A percentile compares a stretch with the other conserved stretches of the same genome.
Conservation (phyloP, 2,329 filamentous ascomycete genomes). For the Ophiognomonia clavigignenti-juglandacearum region DNA sequence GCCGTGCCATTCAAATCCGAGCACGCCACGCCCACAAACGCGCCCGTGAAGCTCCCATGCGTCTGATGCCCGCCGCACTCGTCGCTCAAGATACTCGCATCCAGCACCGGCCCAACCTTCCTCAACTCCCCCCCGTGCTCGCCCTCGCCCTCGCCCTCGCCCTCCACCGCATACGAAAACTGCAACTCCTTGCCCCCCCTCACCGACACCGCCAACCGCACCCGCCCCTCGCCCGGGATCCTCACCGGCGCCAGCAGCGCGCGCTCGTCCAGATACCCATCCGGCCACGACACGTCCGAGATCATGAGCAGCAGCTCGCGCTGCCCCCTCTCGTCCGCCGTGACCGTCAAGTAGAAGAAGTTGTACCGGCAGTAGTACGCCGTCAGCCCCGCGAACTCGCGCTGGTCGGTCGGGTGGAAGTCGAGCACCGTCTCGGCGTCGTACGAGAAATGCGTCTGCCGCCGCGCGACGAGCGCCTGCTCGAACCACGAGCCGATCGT, state of each 20-base stretch:
- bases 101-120: conserved; percentile 49
- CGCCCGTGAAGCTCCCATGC: conserved; percentile 60
- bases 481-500: conserved; percentile 55
- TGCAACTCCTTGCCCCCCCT: conserved; percentile 47
- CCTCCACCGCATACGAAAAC: conserved; percentile 51
- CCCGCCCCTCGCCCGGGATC: conserved; percentile 51
- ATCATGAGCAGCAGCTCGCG: conserved; percentile 53
- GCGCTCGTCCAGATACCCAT: conserved; percentile 36
- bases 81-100: conserved; percentile 56
- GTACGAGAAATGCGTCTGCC: conserved; percentile 55
- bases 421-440: conserved; percentile 53
- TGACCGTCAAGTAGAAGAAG: conserved; percentile 60
- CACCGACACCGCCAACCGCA: conserved; percentile 45
- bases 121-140: too few species aligned
- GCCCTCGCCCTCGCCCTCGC: conserved; percentile 25
- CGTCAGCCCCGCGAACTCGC: conserved; percentile 56
- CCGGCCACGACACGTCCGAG: conserved; percentile 53
- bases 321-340: conserved; percentile 49
- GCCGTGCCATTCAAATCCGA: conserved; percentile 51
- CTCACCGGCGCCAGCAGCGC: conserved; percentile 38
- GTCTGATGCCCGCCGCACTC: conserved; percentile 58
- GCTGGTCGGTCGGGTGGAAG: conserved; percentile 52
- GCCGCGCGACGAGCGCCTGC: conserved; percentile 49
- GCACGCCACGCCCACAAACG: conserved; percentile 52
- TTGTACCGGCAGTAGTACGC: conserved; percentile 62